Evolutionary conservation across 1,284 basidiomycete species (phyloP).

Genomic region (Apiotrichum mycotoxinovorans): DNA sequence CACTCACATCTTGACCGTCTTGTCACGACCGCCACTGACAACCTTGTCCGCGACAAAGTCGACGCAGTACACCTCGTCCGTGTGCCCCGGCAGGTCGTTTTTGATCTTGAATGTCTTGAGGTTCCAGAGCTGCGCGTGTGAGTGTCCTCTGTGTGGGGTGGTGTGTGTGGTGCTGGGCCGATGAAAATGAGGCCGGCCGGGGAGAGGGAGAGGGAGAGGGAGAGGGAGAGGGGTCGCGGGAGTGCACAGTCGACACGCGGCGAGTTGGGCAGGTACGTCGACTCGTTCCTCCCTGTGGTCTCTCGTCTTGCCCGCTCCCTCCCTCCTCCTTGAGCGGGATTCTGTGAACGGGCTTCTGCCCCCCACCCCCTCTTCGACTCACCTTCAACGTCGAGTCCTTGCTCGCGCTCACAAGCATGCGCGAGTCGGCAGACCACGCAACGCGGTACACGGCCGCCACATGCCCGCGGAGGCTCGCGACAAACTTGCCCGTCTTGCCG

Average conservation of each 20-base stretch:
- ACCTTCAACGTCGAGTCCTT: slow-evolving; percentile 96
- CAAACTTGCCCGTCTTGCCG: slow-evolving; percentile 82
- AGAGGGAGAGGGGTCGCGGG: too few relatives aligned
- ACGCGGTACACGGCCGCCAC: slow-evolving; percentile 91
- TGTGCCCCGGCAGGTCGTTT: slow-evolving; percentile 89
- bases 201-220: too few relatives aligned
- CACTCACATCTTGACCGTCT: slow-evolving; percentile 58
- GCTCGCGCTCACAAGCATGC: slow-evolving; percentile 86
- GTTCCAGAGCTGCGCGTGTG: slow-evolving; percentile 92
- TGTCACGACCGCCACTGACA: slow-evolving; percentile 79
- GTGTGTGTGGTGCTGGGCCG: too few relatives aligned
- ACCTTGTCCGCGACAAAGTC: slow-evolving; percentile 98
- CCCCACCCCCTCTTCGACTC: too few relatives aligned
- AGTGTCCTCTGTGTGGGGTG: not conserved
- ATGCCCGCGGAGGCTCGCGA: slow-evolving; percentile 86
- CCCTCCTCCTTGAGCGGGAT: too few relatives aligned
- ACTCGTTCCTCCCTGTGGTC: too few relatives aligned
- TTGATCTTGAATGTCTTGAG: slow-evolving; percentile 91
- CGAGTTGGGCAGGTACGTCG: too few relatives aligned
- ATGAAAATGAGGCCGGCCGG: too few relatives aligned
- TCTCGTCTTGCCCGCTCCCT: too few relatives aligned
- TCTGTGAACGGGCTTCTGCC: too few relatives aligned
- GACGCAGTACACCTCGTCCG: slow-evolving; percentile 97
- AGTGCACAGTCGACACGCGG: too few relatives aligned
- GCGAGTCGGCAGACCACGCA: slow-evolving; percentile 90